phyloP scores from a whole-genome alignment of 345 rosid species.

The Brassica nigra region DNA sequence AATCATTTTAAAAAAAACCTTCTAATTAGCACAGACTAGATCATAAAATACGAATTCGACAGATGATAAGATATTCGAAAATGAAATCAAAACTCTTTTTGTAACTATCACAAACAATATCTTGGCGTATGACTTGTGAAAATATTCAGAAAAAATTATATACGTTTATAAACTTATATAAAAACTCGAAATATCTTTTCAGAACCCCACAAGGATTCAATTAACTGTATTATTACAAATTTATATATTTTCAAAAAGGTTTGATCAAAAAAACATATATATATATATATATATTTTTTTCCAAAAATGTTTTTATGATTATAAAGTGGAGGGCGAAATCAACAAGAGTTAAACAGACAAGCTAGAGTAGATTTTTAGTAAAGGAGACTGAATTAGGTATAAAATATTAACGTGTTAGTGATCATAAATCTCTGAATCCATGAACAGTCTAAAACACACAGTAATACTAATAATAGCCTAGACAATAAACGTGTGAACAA shows the following conservation, averaged over 20 bases:
- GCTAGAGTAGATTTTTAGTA: not conserved
- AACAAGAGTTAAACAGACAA: not conserved
- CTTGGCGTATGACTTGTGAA: not conserved
- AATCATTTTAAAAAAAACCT: no score
- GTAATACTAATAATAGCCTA: not conserved
- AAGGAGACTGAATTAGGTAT: not conserved
- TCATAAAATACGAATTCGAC: not conserved
- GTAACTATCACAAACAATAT: not conserved
- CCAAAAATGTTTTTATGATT: not conserved
- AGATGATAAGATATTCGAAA: not conserved
- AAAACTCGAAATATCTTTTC: not conserved
- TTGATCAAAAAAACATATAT: no score
- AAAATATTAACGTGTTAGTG: not conserved
- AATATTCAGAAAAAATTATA: not conserved
- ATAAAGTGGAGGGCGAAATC: not conserved
- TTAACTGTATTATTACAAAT: not conserved
- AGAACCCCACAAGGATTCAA: not conserved
- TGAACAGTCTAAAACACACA: not conserved
- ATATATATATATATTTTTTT: no score
- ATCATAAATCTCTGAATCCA: not conserved
- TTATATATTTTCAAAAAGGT: not conserved
- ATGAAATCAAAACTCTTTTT: not conserved
- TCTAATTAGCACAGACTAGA: not conserved
- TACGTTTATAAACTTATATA: no score
- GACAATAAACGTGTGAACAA: conserved; percentile 17